Percentiles rank a stretch among this genome's conserved stretches.
phyloP scores from a whole-genome alignment of 805 yeast genomes.

The Yarrowia yakushimensis region DNA sequence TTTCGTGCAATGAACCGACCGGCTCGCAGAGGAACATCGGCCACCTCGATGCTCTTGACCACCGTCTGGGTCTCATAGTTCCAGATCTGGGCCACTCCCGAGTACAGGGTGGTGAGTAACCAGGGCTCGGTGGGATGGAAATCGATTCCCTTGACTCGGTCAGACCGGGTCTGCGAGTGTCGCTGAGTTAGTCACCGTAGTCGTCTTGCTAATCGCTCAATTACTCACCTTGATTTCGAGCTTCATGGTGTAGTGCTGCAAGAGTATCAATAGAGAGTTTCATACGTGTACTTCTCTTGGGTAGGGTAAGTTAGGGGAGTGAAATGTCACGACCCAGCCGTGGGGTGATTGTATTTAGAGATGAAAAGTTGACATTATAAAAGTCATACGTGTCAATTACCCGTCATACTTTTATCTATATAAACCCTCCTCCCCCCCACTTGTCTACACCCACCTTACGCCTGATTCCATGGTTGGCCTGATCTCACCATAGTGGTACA shows the following conservation, averaged over 20 bases:
- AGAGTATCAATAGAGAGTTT: neutral
- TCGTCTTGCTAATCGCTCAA: constrained; percentile 35
- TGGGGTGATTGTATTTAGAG: neutral
- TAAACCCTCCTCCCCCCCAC: no score
- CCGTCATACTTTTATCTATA: no score
- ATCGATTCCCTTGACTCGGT: constrained; percentile 96
- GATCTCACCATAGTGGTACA: neutral
- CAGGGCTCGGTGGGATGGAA: constrained; percentile 98
- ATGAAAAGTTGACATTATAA: neutral
- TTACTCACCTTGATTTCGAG: constrained; percentile 47
- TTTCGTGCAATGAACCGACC: constrained; percentile 94
- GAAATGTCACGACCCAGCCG: no score
- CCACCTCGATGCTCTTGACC: constrained; percentile 86
- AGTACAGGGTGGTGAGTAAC: constrained; percentile 82
- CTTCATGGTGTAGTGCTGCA: constrained; percentile 40
- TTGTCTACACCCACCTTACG: no score
- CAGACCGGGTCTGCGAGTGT: constrained; percentile 85
- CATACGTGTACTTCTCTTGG: constrained; percentile 21
- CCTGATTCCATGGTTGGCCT: no score
- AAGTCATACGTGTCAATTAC: no score
- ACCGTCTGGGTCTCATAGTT: constrained; percentile 79
- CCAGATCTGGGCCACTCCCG: constrained; percentile 91
- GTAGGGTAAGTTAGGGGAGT: constrained; percentile 10
- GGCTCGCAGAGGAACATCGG: constrained; percentile 94
- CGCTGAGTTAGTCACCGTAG: constrained; percentile 43